These are phyloP conservation scores for Rhynchospora pubera DNA, from an alignment of 176 grass and related monocot genomes.

Conservation along the genomic window DNA sequence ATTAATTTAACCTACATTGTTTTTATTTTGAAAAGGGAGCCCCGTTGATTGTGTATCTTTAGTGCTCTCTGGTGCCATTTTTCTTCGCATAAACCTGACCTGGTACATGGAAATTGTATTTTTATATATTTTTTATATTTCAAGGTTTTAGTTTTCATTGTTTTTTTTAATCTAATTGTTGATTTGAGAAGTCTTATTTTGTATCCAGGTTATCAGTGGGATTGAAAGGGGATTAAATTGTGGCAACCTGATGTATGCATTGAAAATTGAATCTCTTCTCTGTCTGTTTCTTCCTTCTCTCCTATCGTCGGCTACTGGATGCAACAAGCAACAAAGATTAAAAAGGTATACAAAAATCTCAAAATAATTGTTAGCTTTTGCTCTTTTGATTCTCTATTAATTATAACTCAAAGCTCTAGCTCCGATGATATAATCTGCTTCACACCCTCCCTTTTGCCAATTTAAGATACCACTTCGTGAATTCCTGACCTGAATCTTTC, in stretches of 20 bases:
- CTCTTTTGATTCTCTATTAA: no score
- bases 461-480: no score
- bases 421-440: no score
- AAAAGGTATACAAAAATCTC: no score
- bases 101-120: conserved; percentile 30
- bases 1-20: neutral
- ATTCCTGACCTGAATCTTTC: no score
- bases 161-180: conserved; percentile 13
- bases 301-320: no score
- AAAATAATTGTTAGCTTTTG: no score
- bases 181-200: conserved; percentile 16
- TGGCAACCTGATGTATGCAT: conserved; percentile 67
- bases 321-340: no score
- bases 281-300: no score
- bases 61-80: conserved; percentile 24
- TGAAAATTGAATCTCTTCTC: no score
- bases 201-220: conserved; percentile 60
- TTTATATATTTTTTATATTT: neutral
- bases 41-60: conserved; percentile 42
- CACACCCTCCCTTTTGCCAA: no score
- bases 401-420: no score
- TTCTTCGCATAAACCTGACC: conserved; percentile 45
- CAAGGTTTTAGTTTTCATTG: conserved; percentile 10
- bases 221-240: conserved; percentile 60
- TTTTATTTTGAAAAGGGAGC: conserved; percentile 22